These are phyloP conservation scores for Dactylellina parvicollis DNA, from an alignment of 2,329 filamentous ascomycete genomes.

Conservation along the genomic window DNA sequence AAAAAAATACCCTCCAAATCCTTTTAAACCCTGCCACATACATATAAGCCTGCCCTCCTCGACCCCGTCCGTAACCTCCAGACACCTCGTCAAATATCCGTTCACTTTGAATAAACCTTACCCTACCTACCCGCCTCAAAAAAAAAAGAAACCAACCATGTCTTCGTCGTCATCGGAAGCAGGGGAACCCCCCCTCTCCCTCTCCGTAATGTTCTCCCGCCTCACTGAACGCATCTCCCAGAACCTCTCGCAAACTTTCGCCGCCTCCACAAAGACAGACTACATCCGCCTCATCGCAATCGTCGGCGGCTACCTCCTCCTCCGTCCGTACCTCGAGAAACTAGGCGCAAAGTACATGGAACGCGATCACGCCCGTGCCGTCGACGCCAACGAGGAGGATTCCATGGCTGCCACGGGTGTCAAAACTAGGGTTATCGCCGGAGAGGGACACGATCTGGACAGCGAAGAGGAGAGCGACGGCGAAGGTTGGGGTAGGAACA, in stretches of 20 bases:
- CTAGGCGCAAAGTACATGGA: constrained; percentile 72
- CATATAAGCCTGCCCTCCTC: not conserved
- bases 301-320: constrained; percentile 76
- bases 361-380: constrained; percentile 69
- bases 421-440: constrained; percentile 65
- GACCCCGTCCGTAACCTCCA: no score
- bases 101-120: no score
- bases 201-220: constrained; percentile 27
- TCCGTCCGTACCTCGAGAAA: constrained; percentile 79
- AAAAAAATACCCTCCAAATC: no score
- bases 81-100: no score
- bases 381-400: constrained; percentile 61
- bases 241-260: constrained; percentile 53
- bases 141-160: constrained; percentile 14
- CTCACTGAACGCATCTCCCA: constrained; percentile 36
- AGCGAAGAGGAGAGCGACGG: constrained; percentile 66
- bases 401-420: constrained; percentile 61
- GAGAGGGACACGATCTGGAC: constrained; percentile 70
- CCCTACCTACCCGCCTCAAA: no score
- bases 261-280: constrained; percentile 51
- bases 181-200: constrained; percentile 21
- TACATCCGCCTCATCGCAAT: constrained; percentile 74
- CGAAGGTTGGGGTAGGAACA: constrained; percentile 73
- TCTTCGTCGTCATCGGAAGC: no score
- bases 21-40: not conserved